Evolutionary conservation across 257 asterid genomes (phyloP), one percentile per base, ranked within the genome.

Genomic region (Lycium barbarum): DNA sequence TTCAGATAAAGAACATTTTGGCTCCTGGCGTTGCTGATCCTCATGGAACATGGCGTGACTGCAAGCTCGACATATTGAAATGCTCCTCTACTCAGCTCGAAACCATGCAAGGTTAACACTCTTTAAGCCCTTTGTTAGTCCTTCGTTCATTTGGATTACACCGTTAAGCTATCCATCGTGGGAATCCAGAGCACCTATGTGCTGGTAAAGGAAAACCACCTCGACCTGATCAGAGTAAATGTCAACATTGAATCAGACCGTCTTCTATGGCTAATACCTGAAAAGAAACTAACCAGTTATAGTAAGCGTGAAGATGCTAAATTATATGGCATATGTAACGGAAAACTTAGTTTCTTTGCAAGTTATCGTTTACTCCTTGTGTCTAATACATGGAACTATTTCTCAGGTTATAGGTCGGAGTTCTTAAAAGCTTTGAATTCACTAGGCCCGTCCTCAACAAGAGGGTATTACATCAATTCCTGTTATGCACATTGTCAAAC

Each of bases 401-500:
- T 55, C 12, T 73, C 91, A 93, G 98, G 86, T 85, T 91, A 88
- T 85, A 87, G 97, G 80, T 17, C 13, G 17, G 86, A 90, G 81
- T 95, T 95, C 86, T 38, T 90, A 53, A 85, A 76, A 58, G 93
- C 95, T 8, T 36, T 95, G 83, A 35, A 76, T 18, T 91, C 84
- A 83, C 38, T 94, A 61, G 93, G 93, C 3, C 33, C 86, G 62
- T 94, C 96, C 40, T 17, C 87, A 7, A 87, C 98, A 2, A 89
- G 94, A 88, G 99, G 99, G 58, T 89, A 86, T 76, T 95, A 90
- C 35, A 91, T 95, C 88, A 95, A 95, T 84, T 91, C 97, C 9
- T 95, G 99, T 89, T 95, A 90, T 12, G 96, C 95, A 26, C 99
- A 95, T 83, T 95, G 99, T 91, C 97, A 94, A 87, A 92, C 98